Evolutionary conservation across 768 basidiomycete species (phyloP), one percentile per base, ranked within the genome.

Genomic region (Galerina marginata): DNA sequence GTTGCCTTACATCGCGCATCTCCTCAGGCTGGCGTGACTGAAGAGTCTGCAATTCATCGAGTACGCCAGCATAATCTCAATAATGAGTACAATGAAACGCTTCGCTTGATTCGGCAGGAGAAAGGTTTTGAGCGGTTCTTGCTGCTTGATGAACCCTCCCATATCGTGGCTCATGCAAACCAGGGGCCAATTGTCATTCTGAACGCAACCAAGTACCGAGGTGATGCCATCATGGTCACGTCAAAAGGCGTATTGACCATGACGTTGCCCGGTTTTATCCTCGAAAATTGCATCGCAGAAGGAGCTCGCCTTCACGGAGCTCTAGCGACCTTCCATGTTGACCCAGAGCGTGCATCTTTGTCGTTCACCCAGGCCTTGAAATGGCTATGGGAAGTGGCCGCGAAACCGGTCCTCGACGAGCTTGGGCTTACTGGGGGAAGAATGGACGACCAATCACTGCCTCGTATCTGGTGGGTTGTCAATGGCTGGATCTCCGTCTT

Each of bases 391-490:
- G 53, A 65, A 12, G 58, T 45, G 11, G 64, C 52, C 7, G 66
- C 66, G 11, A 26, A 33, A n/a, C 66, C 66, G 7, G 46, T 67
- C 16, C 59, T 67, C 3, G 62, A 63, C n/a, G 43, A 58, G 37
- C 52, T 67, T 25, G 64, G 57, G 15, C 47, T 60, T n/a, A 54
- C 47, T 11, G 61, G 64, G 5, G 20, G 40, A 12, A 52, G 10
- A 53, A 36, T 6, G 6, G 38, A 55, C 25, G 23, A 48, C 29
- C 38, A 57, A 10, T 25, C 14, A 14, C 37, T 61, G 14, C 66
- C 64, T 44, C 61, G 66, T 4, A 40, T 67, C 11, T 67, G 61
- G 64, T 67, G 66, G 66, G 33, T 65, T 38, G 44, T 51, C 23
- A 65, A 48, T 23, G 62, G 52, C 14, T 59, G 59, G 58, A 47